Evolutionary conservation across 2,329 filamentous ascomycete species (phyloP), one percentile per base, ranked within the genome.

Genomic region (Huntiella abstrusa): DNA sequence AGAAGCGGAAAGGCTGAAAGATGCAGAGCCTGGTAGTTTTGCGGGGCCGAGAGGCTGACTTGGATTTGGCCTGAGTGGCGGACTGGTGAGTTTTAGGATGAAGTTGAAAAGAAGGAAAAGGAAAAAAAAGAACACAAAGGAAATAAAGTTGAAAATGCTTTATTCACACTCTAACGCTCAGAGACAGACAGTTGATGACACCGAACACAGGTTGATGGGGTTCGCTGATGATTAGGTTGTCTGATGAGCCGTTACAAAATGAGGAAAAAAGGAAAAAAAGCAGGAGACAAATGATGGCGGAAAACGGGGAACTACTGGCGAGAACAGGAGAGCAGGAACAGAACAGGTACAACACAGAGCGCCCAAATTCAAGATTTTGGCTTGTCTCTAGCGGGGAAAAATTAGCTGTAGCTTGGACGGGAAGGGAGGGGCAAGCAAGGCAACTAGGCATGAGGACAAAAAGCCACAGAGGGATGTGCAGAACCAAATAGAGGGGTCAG

Each of bases 1-100:
- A 28, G 22, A 49, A 45, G 32, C 34, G 19, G 28, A 46, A 46
- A 53, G 52, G 51, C 51, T 52, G 51, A 53, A 42, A 28, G 32
- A 17, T 36, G 16, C 19, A 36, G 41, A 17, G 22, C 22, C 22
- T 28, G 22, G 22, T 28, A 28, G 22, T 28, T 28, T 28, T 28
- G 22, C 15, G 15, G 15, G 37, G 10, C 37, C 15, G 37, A 5
- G 7, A 37, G n/a, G 17, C 35, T 37, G 34, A 46, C 28, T 16
- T 38, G 28, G 22, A 28, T 28, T 28, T 28, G 22, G 8, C 22
- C 22, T 28, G 8, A 28, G 22, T 28, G 22, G 22, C 22, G 22
- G 22, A 28, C 22, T 28, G 22, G 22, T 28, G 8, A 28, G 22
- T 10, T 28, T 28, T 41, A 40, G 15, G 15, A 33, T n/a, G 8